Evolutionary conservation across 306 rosid species (phyloP), one percentile per base, ranked within the genome.

Genomic region (Trifolium dubium): DNA sequence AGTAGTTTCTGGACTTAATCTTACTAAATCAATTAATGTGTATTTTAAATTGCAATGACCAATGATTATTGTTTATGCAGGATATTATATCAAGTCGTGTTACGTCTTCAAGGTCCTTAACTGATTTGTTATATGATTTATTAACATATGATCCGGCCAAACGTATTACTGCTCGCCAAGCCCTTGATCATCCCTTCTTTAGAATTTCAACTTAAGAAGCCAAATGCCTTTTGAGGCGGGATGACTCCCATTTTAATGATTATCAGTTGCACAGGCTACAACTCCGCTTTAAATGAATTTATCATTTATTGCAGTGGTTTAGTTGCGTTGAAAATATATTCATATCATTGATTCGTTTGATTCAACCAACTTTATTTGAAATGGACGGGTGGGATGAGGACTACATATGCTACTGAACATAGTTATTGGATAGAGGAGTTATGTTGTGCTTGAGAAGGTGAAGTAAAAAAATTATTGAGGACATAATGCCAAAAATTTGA

Each of bases 131-230:
- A 69, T 78, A 73, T 60, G 96, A 91, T 30, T 83, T 93, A 69
- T 72, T 93, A 82, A 81, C 74, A 32, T 93, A 82, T 50, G 96
- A 93, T 68, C 97, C 98, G 0, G 53, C 81, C 13, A 84, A 89
- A 70, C 92, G 98, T 19, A 79, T 91, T 35, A 87, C 92, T 0
- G 97, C 98, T 46, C 83, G 81, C 10, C 84, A 90, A 83, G 97
- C 98, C 28, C 97, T 93, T 30, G 82, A 84, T 71, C 98, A 90
- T 53, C 96, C 91, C 58, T 92, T 93, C 85, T 90, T 93, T 84
- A 68, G 71, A 66, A 83, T 71, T 81, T 74, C 87, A 71, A 75
- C 91, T 47, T 90, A 77, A 81, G 67, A 41, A 66, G 62, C n/a
- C 30, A 76, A 23, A 34, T 53, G 13, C 14, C n/a, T 34, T n/a